Evolutionary conservation across 305 asterid genomes (phyloP).

Genomic region (Solanum hybrid): DNA sequence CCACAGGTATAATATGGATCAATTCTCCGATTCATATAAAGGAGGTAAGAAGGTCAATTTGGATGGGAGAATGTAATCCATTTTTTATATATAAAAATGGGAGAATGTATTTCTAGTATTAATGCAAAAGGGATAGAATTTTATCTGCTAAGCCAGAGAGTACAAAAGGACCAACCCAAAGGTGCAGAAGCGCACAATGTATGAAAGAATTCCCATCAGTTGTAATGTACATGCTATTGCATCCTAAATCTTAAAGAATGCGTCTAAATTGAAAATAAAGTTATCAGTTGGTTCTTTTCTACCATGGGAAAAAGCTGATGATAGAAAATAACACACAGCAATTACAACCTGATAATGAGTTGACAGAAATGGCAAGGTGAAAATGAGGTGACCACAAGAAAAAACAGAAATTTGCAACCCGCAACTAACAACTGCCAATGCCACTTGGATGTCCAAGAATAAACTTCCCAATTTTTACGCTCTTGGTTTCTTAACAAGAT

Average conservation of each 20-base stretch:
- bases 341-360: background rate
- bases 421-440: background rate
- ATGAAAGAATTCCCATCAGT: slow-evolving; percentile 1
- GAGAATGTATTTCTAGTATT: background rate
- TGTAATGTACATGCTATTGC: background rate
- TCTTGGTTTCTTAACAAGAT: background rate
- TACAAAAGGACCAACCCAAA: background rate
- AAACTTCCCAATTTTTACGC: background rate
- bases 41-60: background rate
- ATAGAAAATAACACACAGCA: background rate
- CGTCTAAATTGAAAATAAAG: background rate
- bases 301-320: background rate
- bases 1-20: background rate
- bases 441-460: background rate
- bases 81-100: background rate
- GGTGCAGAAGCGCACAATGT: background rate
- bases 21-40: background rate
- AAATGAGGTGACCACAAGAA: background rate
- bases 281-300: background rate
- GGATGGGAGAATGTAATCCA: background rate
- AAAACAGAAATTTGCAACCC: background rate
- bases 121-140: background rate
- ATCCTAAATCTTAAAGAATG: background rate
- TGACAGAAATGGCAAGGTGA: background rate
- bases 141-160: background rate